A percentile compares a stretch with the other conserved stretches of the same genome.
These are phyloP conservation scores for Aspergillus fischeri DNA, from an alignment of 2,329 filamentous ascomycete species.

Conservation along the genomic window DNA sequence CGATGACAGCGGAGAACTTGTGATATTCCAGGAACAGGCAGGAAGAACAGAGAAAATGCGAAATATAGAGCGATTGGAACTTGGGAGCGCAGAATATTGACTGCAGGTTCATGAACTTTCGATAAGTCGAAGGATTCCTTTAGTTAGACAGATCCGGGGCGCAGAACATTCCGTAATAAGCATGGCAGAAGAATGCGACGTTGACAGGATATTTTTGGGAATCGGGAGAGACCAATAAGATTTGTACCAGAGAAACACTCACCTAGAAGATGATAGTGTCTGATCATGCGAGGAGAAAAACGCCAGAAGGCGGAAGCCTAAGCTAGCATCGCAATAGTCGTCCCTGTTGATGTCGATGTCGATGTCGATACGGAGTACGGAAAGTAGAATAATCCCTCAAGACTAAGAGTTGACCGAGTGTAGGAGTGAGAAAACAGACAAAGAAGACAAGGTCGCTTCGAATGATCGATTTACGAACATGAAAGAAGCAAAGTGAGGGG, in stretches of 20 bases:
- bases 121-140: background rate
- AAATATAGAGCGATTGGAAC: background rate
- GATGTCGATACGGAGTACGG: background rate
- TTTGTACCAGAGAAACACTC: background rate
- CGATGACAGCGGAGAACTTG: background rate
- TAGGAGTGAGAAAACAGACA: background rate
- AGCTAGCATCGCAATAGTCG: background rate
- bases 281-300: background rate
- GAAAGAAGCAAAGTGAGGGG: background rate
- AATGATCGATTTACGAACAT: background rate
- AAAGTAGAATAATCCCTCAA: background rate
- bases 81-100: background rate
- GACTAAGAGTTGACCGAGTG: background rate
- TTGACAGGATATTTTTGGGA: background rate
- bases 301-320: background rate
- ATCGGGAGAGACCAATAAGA: background rate
- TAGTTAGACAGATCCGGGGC: background rate
- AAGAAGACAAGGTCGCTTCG: background rate
- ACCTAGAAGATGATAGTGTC: background rate
- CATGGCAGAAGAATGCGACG: background rate
- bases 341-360: background rate
- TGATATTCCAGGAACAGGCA: background rate
- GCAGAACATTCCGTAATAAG: background rate
- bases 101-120: background rate
- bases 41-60: background rate